Base-by-base conservation (phyloP, 768 basidiomycete species). In the Tulasnella calospora region DNA sequence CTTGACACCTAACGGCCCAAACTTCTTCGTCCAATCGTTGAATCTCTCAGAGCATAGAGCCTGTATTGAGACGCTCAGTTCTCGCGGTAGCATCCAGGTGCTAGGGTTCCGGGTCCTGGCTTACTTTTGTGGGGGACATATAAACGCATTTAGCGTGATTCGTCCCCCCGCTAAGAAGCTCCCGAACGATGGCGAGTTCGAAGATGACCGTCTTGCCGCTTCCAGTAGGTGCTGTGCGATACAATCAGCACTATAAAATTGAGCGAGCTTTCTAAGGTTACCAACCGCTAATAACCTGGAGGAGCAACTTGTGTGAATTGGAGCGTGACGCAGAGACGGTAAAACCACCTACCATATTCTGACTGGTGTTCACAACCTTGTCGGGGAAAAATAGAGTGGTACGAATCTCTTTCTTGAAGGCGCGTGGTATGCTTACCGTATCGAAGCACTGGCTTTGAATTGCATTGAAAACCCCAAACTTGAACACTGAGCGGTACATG, bases 121-220 rank as follows among this genome's bases (percentile, higher is more conserved):
- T 40, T 27, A 92, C 95, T 87, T 96, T 97, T 1, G 95, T 96
- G 0, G 96, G 96, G 0, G 96, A 94, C 81, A 99, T 90, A 82
- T 99, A 99, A 21, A 99, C 90, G 80, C 92, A 92, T 85, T 94
- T 94, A 2, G 84, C 79, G n/a, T 83, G 79, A 36, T 85, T 83
- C 21, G 79, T 80, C 36, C 83, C 83, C 36, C 83, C 83, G 15
- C 80, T 82, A 73, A 85, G 85, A 40, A 95, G 84, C 86, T 94
- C 88, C 41, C 90, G 89, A 73, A 99, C 89, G 76, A 98, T 93
- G 2, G 93, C 90, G 19, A 99, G 86, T 83, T 99, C 98, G 81
- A 99, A 99, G 38, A 99, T 85, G 12, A 93, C 94, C 0, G 98
- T 99, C 84, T 99, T 99, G 38, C 98, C 98, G 73, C 94, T 94